These are phyloP conservation scores for Kurtzmaniella quercitrusa DNA, from an alignment of 1,139 yeast genomes.

Conservation along the genomic window DNA sequence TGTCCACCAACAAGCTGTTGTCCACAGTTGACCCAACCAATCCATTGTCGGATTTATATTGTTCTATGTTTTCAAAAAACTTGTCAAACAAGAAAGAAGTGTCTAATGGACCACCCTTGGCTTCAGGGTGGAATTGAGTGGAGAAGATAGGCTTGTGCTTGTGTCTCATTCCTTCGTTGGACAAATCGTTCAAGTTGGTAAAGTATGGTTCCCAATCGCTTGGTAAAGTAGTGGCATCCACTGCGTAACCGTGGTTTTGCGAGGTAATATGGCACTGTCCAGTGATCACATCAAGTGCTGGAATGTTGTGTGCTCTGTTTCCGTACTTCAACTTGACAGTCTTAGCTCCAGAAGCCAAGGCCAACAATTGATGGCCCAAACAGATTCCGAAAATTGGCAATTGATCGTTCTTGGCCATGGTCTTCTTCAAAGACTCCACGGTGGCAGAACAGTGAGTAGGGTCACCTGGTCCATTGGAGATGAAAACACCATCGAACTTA, in stretches of 20 bases:
- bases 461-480: slow-evolving; percentile 98
- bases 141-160: slow-evolving; percentile 82
- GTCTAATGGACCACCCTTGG: slow-evolving; percentile 97
- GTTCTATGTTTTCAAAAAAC: slow-evolving; percentile 67
- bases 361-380: slow-evolving; percentile 92
- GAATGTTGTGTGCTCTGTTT: slow-evolving; percentile 97
- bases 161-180: slow-evolving; percentile 97
- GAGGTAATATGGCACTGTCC: slow-evolving; percentile 97
- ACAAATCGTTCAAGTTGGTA: slow-evolving; percentile 87
- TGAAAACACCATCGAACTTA: slow-evolving; percentile 90
- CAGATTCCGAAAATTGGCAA: slow-evolving; percentile 97
- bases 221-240: slow-evolving; percentile 73
- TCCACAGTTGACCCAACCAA: slow-evolving; percentile 42
- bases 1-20: slow-evolving; percentile 65
- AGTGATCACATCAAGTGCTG: slow-evolving; percentile 83
- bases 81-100: slow-evolving; percentile 87
- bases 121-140: slow-evolving; percentile 98
- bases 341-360: slow-evolving; percentile 91
- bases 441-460: slow-evolving; percentile 91
- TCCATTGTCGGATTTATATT: slow-evolving; percentile 46
- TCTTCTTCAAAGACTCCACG: slow-evolving; percentile 65
- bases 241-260: slow-evolving; percentile 98
- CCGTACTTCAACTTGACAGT: slow-evolving; percentile 93
- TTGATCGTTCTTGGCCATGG: slow-evolving; percentile 58
- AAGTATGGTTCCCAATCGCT: slow-evolving; percentile 81